Evolutionary conservation across 495 filamentous ascomycete genomes (phyloP), one percentile per base, ranked within the genome.

Genomic region (Aspergillus campestris): DNA sequence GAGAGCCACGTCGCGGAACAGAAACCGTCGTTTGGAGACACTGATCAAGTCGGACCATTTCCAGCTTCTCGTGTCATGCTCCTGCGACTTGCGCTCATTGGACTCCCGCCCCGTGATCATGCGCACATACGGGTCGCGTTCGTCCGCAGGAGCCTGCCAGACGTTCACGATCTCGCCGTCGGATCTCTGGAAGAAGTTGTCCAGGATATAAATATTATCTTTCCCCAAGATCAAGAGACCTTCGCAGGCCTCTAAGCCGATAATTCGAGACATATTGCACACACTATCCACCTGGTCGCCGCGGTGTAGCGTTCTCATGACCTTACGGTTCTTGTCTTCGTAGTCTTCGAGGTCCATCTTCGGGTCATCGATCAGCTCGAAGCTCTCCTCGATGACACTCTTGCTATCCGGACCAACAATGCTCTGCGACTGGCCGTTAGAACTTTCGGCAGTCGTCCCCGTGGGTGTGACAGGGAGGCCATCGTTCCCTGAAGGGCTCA

Each of bases 111-210:
- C 92, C 1, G 89, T 78, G 51, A 96, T 92, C 69, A 96, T 89
- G 50, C 89, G 86, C 24, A 95, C 81, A 55, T 96, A 98, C 3
- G 89, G 87, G 58, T 98, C 92, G 34, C 92, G 82, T 61, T 98
- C 92, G 49, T 97, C 90, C 6, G 74, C 61, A 11, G 91, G 90
- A 15, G 94, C 92, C 64, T 97, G 89, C 80, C 84, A 87, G 13
- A 94, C 91, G 52, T 94, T 88, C 33, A 97, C 85, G 54, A 98
- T 94, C 59, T 98, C 92, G 14, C 92, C 92, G 59, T 97, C 91
- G 3, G 84, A 79, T 42, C 90, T 77, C 59, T 96, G 91, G 64
- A 98, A 96, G 53, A 92, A 87, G 57, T 87, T 87, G 59, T 98
- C 92, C 48, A 96, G 81, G 40, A 98, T 83, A 61, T 98, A 98